Evolutionary conservation across 2,329 filamentous ascomycete genomes (phyloP).

Genomic region (Ceratocystis alfenasii): DNA sequence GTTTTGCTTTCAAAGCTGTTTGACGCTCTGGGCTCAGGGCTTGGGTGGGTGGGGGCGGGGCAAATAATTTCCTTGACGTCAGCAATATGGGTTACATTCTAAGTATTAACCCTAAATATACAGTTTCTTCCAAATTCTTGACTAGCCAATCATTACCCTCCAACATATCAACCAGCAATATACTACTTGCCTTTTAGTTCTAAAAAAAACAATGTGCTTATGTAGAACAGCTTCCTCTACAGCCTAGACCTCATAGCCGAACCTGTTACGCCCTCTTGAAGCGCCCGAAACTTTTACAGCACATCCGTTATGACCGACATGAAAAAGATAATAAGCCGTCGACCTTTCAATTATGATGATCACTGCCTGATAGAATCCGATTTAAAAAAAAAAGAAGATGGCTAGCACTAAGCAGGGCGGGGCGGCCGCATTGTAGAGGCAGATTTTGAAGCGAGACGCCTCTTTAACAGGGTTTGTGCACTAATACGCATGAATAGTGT

Average conservation of each 20-base stretch:
- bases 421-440: constrained; percentile 3
- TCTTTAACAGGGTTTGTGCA: not conserved
- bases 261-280: not conserved
- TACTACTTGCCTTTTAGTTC: no score
- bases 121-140: not conserved
- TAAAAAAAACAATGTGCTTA: no score
- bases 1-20: constrained; percentile 3
- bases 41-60: constrained; percentile 5
- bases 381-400: not conserved
- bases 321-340: not conserved
- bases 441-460: not conserved
- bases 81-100: not conserved
- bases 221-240: not conserved
- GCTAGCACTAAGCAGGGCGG: constrained; percentile 1
- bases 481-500: not conserved
- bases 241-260: not conserved
- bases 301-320: not conserved
- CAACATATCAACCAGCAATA: not conserved
- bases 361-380: not conserved
- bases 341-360: not conserved
- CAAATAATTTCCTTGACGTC: constrained; percentile 7
- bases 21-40: not conserved
- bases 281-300: not conserved
- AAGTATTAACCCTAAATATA: not conserved
- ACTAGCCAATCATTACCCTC: not conserved